Base-by-base conservation (phyloP, 148 eudicot species). In the Persicaria maculosa region DNA sequence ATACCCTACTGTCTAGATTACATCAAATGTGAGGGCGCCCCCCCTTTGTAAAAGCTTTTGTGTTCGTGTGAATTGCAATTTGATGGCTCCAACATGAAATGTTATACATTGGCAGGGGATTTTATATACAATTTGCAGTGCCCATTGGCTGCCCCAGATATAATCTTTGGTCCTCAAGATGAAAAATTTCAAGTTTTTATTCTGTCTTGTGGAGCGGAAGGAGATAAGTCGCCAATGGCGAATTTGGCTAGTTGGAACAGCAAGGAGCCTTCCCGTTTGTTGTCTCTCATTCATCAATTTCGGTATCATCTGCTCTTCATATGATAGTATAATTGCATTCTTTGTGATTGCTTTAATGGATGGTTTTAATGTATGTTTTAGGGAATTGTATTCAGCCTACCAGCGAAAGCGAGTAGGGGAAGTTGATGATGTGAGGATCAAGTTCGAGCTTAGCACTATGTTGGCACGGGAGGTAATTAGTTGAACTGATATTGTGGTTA, bases 1-100 rank as follows among this genome's bases (percentile, higher is more conserved):
- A 87, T 94, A n/a, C 98, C 98, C 45, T 91, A 84, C 74, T 91
- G 97, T 81, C 97, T 94, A 61, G 97, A 94, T 76, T 84, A 73
- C 53, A 80, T 94, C 84, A 87, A 76, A 93, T 93, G 98, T 89
- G 36, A 55, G 84, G 69, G 46, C 50, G 15, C 15, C 45, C 9
- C 9, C 17, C 40, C 36, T n/a, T 17, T 46, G 36, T 11, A 62
- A 61, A 22, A 9, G 46, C 11, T 54, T 6, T 44, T 36, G 61
- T 11, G 25, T 59, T 25, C 50, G 7, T 11, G 9, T 9, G 48
- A 12, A 7, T 40, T 50, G 31, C 15, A 7, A 68, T 10, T 50
- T 31, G 14, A 36, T 48, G 67, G 20, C 64, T 72, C 44, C 20
- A 67, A 19, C 15, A 17, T 22, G 14, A 20, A 25, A 47, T 61